phyloP scores from a whole-genome alignment of 2,329 filamentous ascomycete species.

The Fusarium sp. region DNA sequence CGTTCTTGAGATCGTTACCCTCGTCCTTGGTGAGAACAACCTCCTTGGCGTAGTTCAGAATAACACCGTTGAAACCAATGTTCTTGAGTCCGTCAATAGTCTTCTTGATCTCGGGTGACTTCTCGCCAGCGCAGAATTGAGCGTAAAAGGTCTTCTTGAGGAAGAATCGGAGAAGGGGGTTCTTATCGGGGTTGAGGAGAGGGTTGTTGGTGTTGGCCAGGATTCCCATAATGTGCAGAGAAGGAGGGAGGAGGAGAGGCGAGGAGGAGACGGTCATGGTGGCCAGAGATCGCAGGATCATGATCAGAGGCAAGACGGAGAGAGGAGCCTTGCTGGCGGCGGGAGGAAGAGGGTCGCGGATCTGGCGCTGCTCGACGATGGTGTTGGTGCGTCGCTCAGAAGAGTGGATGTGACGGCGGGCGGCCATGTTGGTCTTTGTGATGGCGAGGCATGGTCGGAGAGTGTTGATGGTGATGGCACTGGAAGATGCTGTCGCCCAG shows the following conservation, averaged over 20 bases:
- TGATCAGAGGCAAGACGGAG: conserved; percentile 73
- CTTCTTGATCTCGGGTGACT: conserved; percentile 71
- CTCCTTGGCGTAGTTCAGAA: conserved; percentile 86
- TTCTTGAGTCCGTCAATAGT: conserved; percentile 75
- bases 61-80: conserved; percentile 85
- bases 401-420: conserved; percentile 52
- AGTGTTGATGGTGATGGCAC: conserved; percentile 36
- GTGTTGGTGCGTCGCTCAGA: conserved; percentile 55
- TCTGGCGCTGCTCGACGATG: conserved; percentile 49
- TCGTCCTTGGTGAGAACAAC: conserved; percentile 75
- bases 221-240: conserved; percentile 73
- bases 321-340: conserved; percentile 61
- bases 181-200: conserved; percentile 79
- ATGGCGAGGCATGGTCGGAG: conserved; percentile 41
- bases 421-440: conserved; percentile 27
- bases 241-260: conserved; percentile 75
- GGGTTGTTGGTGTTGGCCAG: conserved; percentile 77
- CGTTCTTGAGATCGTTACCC: conserved; percentile 58
- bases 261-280: conserved; percentile 79
- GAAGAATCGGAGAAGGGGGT: conserved; percentile 75
- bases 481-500: conserved; percentile 39
- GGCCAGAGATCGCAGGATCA: conserved; percentile 75
- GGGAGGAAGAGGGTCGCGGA: conserved; percentile 49
- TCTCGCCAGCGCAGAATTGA: conserved; percentile 91
- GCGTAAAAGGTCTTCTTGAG: conserved; percentile 88